phyloP scores from a whole-genome alignment of 1,284 basidiomycete species.

The Schizophyllum commune region DNA sequence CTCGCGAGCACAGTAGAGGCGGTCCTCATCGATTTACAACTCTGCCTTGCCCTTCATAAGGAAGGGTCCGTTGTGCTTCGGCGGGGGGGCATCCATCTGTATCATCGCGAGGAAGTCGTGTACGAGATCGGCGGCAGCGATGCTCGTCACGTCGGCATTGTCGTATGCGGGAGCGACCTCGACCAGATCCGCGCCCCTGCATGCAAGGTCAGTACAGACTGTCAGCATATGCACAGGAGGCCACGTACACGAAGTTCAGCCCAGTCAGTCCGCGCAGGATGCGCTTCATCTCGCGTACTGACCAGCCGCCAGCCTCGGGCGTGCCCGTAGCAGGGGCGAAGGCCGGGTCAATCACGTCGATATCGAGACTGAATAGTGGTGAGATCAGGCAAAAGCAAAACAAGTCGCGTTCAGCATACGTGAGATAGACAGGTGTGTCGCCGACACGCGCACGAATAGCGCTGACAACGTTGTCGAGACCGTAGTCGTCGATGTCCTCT shows the following conservation, averaged over 20 bases:
- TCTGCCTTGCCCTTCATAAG: background rate
- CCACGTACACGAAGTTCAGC: conserved; percentile 53
- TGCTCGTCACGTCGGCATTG: conserved; percentile 6
- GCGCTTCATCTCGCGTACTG: conserved; percentile 66
- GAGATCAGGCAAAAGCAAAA: background rate
- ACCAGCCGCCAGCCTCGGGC: conserved; percentile 67
- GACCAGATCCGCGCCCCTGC: conserved; percentile 56
- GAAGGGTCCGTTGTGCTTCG: conserved; percentile 1
- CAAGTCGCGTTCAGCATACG: background rate
- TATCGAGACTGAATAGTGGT: conserved; percentile 35
- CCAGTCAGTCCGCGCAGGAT: conserved; percentile 70
- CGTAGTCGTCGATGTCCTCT: conserved; percentile 16
- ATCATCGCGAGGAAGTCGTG: conserved; percentile 6
- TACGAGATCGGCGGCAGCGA: conserved; percentile 4
- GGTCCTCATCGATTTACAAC: background rate
- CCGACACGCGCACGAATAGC: conserved; percentile 17
- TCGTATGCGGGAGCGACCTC: conserved; percentile 75
- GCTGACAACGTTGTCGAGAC: conserved; percentile 16
- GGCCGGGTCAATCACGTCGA: conserved; percentile 65
- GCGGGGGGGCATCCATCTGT: conserved; percentile 1
- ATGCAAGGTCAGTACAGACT: background rate
- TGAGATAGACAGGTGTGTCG: conserved; percentile 16
- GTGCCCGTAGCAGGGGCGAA: conserved; percentile 74
- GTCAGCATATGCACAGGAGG: background rate
- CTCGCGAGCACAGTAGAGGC: too few species aligned